Base-by-base conservation (phyloP, 768 basidiomycete genomes). In the Suillus spraguei region DNA sequence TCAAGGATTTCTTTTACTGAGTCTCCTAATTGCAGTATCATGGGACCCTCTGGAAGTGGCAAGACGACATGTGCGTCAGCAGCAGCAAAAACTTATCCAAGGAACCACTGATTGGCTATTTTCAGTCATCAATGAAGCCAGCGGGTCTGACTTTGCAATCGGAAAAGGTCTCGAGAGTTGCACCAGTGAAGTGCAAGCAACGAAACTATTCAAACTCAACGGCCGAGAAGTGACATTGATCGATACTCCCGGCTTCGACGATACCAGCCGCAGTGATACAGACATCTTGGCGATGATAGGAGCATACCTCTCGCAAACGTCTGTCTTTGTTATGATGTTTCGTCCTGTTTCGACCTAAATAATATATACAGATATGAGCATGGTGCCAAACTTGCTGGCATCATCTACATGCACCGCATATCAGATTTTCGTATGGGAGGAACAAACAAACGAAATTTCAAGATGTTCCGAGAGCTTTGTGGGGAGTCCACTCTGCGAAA, bases 191-290 rank as follows among this genome's bases (percentile, higher is more conserved):
- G 77, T 85, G 0, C 75, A 82, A 62, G 65, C 65, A 46, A 73
- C 82, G 0, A 64, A 76, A 10, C 72, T 81, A 0, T 84, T 86
- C 67, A 65, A 72, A 32, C 68, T 85, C 13, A 79, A 82, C 46
- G 82, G 79, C 3, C 72, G 71, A 11, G 68, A 61, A 17, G 75
- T 87, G 41, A 80, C 74, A 0, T 69, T 88, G 20, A 80, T 88
- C 53, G 87, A 87, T 65, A 87, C 86, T 0, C 86, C 86, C 0
- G 86, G 86, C 6, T 87, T 87, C 62, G 86, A 86, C 64, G 85
- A 87, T 67, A 82, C 84, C 4, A 64, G 59, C 11, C 76, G 74
- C 55, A 81, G 77, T 53, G 85, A 85, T 59, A 76, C 80, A 0
- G 82, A 81, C 17, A 72, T 86, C 16, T 71, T 85, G 33, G 64